phyloP scores from a whole-genome alignment of 2,329 filamentous ascomycete genomes.

The Scytalidium lignicola region DNA sequence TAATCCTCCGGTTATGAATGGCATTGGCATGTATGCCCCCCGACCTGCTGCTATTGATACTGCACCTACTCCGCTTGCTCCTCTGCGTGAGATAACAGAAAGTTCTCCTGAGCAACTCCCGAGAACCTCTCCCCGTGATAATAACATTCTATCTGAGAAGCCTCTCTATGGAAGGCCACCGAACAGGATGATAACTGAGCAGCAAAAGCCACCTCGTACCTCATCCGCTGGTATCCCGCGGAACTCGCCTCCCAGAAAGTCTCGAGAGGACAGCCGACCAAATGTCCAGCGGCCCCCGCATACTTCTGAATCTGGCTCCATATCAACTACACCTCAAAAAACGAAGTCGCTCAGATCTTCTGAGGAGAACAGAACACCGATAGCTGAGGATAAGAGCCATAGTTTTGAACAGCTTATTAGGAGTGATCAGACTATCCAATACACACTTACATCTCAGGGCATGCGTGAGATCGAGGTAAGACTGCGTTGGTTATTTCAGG shows the following conservation, averaged over 20 bases:
- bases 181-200: conserved; percentile 8
- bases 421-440: conserved; percentile 77
- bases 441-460: conserved; percentile 73
- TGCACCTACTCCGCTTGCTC: conserved; percentile 25
- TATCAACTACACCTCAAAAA: conserved; percentile 37
- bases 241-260: conserved; percentile 6
- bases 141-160: conserved; percentile 10
- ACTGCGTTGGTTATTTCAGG: conserved; percentile 10
- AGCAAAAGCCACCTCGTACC: conserved; percentile 10
- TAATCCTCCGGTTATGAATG: neutral
- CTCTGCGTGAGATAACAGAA: conserved; percentile 28
- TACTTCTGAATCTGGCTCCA: conserved; percentile 46
- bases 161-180: conserved; percentile 8
- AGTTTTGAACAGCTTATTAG: conserved; percentile 77
- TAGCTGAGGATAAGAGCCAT: conserved; percentile 54
- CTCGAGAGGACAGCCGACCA: conserved; percentile 8
- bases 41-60: conserved; percentile 10
- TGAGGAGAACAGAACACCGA: conserved; percentile 47
- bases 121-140: conserved; percentile 16
- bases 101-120: conserved; percentile 24
- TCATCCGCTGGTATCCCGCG: conserved; percentile 7
- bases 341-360: conserved; percentile 51
- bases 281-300: conserved; percentile 25
- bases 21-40: neutral
- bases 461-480: conserved; percentile 73